Percentiles rank a stretch among this genome's conserved stretches.
These are phyloP conservation scores for Xerocomellus chrysenteron DNA, from an alignment of 768 basidiomycete species.

Conservation along the genomic window DNA sequence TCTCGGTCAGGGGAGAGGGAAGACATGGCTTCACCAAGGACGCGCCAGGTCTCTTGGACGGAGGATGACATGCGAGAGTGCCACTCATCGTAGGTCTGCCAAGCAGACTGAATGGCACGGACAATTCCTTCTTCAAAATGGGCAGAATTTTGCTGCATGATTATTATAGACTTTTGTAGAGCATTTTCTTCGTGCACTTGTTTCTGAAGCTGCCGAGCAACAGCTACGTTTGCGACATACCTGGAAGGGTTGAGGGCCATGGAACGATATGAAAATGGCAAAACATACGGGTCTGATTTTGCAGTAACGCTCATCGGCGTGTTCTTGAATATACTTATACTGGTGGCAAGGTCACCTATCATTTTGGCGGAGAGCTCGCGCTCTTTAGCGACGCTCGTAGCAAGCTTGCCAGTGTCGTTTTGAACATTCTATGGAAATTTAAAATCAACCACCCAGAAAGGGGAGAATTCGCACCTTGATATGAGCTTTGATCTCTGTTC, in stretches of 20 bases:
- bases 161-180: slow-evolving; percentile 94
- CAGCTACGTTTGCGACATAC: slow-evolving; percentile 68
- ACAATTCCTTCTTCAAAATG: slow-evolving; percentile 98
- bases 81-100: slow-evolving; percentile 97
- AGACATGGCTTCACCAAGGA: slow-evolving; percentile 71
- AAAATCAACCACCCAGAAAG: background rate
- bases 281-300: slow-evolving; percentile 31
- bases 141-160: slow-evolving; percentile 97
- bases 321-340: slow-evolving; percentile 92
- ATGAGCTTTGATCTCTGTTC: slow-evolving; percentile 94
- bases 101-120: slow-evolving; percentile 91
- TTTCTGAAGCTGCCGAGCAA: slow-evolving; percentile 77
- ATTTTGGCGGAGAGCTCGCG: slow-evolving; percentile 78
- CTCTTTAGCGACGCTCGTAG: slow-evolving; percentile 88
- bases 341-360: slow-evolving; percentile 83
- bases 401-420: slow-evolving; percentile 93
- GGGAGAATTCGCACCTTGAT: slow-evolving; percentile 61
- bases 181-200: slow-evolving; percentile 98
- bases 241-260: slow-evolving; percentile 30
- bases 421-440: slow-evolving; percentile 69
- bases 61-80: slow-evolving; percentile 72
- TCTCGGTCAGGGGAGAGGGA: slow-evolving; percentile 83
- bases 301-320: slow-evolving; percentile 83
- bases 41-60: slow-evolving; percentile 73
- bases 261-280: background rate